These are phyloP conservation scores for Penicillium italicum DNA, from an alignment of 2,329 filamentous ascomycete species.

Conservation along the genomic window DNA sequence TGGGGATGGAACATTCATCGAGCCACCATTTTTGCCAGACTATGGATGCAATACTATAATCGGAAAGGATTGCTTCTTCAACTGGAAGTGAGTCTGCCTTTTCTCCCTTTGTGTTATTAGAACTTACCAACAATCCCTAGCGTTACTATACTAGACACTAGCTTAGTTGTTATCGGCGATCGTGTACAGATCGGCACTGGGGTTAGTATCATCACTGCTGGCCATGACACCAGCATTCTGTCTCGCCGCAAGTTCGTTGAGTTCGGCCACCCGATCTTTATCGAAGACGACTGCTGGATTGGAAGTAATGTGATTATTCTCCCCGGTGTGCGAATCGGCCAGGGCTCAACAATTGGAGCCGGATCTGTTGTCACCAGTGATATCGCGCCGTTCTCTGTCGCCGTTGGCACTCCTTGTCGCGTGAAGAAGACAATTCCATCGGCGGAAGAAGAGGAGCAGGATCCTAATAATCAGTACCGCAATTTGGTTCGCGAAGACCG, in stretches of 20 bases:
- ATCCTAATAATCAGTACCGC: slow-evolving; percentile 23
- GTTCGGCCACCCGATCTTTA: slow-evolving; percentile 47
- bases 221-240: slow-evolving; percentile 51
- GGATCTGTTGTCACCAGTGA: slow-evolving; percentile 41
- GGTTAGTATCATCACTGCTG: slow-evolving; percentile 52
- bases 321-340: slow-evolving; percentile 43
- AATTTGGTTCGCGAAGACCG: background rate
- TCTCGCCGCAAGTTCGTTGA: slow-evolving; percentile 50
- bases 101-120: background rate
- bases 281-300: slow-evolving; percentile 51
- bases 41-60: slow-evolving; percentile 35
- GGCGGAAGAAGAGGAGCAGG: slow-evolving; percentile 23
- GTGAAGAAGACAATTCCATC: slow-evolving; percentile 20
- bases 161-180: slow-evolving; percentile 53
- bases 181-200: slow-evolving; percentile 53
- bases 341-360: slow-evolving; percentile 42
- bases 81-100: slow-evolving; percentile 28
- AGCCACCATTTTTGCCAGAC: slow-evolving; percentile 32
- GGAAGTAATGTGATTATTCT: slow-evolving; percentile 47
- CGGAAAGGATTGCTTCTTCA: slow-evolving; percentile 32
- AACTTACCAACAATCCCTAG: slow-evolving; percentile 38
- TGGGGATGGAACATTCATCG: slow-evolving; percentile 30
- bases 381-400: slow-evolving; percentile 32
- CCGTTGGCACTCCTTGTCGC: slow-evolving; percentile 24
- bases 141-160: slow-evolving; percentile 53